phyloP scores from a whole-genome alignment of 768 basidiomycete species.

The Crassisporium funariophilum region DNA sequence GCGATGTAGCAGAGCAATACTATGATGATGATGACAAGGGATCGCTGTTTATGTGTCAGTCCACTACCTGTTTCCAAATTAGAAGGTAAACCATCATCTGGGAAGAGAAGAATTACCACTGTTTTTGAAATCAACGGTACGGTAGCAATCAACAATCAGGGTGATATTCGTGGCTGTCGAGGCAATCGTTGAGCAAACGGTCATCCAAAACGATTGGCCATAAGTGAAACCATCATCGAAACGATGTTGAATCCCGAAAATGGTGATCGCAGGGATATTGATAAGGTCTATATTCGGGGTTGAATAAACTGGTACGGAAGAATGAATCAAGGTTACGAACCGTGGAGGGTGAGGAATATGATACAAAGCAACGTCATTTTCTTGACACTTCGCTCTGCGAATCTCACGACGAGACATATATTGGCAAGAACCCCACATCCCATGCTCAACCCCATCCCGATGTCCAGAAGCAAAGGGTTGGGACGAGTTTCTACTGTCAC shows the following conservation, averaged over 20 bases:
- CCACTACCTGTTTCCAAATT: slow-evolving; percentile 59
- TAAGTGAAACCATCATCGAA: slow-evolving; percentile 71
- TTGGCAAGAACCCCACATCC: slow-evolving; percentile 70
- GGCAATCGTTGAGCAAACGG: slow-evolving; percentile 70
- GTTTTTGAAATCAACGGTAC: slow-evolving; percentile 61
- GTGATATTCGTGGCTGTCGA: slow-evolving; percentile 69
- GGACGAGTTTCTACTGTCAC: slow-evolving; percentile 44
- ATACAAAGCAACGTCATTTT: slow-evolving; percentile 65
- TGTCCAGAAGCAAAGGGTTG: slow-evolving; percentile 60
- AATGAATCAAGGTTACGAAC: slow-evolving; percentile 36
- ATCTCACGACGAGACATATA: slow-evolving; percentile 64
- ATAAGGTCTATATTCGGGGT: slow-evolving; percentile 55
- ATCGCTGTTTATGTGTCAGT: slow-evolving; percentile 76
- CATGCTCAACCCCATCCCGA: slow-evolving; percentile 69
- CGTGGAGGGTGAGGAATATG: slow-evolving; percentile 68
- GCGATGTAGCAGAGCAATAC: slow-evolving; percentile 72
- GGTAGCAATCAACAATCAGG: slow-evolving; percentile 60
- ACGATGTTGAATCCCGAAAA: slow-evolving; percentile 65
- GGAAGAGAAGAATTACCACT: slow-evolving; percentile 47
- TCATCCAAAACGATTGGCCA: slow-evolving; percentile 75
- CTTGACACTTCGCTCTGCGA: slow-evolving; percentile 69
- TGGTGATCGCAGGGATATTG: slow-evolving; percentile 58
- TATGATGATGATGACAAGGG: slow-evolving; percentile 79
- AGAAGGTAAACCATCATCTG: neutral
- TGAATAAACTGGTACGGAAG: slow-evolving; percentile 4